Conservation (phyloP, 768 basidiomycete species). For the Lanmaoa pseudosensibilis region DNA sequence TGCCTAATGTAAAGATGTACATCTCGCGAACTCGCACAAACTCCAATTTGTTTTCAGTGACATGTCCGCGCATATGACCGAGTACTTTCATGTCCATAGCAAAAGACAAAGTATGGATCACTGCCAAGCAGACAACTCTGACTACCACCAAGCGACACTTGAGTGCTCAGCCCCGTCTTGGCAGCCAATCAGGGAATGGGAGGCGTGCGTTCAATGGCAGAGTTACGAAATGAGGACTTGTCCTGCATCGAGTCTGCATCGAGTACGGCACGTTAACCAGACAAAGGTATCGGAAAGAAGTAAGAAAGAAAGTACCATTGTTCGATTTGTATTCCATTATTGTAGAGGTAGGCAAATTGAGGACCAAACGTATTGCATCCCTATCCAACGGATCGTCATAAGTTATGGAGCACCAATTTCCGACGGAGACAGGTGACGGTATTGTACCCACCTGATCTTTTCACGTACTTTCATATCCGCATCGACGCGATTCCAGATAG, state of each 20-base stretch:
- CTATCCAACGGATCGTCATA: conserved; percentile 39
- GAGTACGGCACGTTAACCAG: background rate
- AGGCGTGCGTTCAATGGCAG: conserved; percentile 50
- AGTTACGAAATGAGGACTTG: conserved; percentile 80
- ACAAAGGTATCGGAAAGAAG: background rate
- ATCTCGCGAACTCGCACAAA: conserved; percentile 9
- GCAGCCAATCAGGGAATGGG: conserved; percentile 15
- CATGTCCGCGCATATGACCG: too few species aligned
- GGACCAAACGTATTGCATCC: conserved; percentile 74
- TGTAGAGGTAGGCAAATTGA: conserved; percentile 74
- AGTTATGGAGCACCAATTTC: background rate
- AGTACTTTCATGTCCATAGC: conserved; percentile 4
- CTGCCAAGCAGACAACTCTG: background rate
- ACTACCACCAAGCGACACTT: background rate
- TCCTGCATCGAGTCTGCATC: conserved; percentile 81
- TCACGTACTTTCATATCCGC: conserved; percentile 74
- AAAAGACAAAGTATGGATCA: background rate
- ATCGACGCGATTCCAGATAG: conserved; percentile 88
- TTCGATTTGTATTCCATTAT: conserved; percentile 96
- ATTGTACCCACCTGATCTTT: conserved; percentile 67
- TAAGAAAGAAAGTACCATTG: conserved; percentile 51
- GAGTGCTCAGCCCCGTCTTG: background rate
- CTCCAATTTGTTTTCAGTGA: conserved; percentile 1
- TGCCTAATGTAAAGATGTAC: conserved; percentile 15
- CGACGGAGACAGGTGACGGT: conserved; percentile 29